Evolutionary conservation across 2,329 filamentous ascomycete genomes (phyloP), one percentile per base, ranked within the genome.

Genomic region (Fusarium sp.): DNA sequence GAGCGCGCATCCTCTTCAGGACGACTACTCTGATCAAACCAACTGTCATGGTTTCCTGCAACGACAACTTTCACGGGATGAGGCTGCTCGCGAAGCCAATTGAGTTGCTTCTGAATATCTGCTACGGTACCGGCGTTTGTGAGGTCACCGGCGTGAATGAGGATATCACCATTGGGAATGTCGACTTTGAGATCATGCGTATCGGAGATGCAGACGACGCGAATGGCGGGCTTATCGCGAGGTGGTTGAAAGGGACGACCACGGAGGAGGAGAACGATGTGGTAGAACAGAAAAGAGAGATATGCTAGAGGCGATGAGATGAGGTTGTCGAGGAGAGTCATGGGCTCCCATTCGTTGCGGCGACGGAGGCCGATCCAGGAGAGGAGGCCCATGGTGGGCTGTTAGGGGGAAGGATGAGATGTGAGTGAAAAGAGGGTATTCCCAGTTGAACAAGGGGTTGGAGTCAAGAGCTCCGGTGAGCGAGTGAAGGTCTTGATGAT

Each of bases 131-230:
- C 95, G 22, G 84, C 83, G 71, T 93, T 90, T 55, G 91, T 91
- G 74, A 97, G 84, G 80, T 98, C 95, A 38, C 95, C 95, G 3
- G 94, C 92, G 76, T 98, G 95, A 72, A 98, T 92, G 49, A 98
- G 87, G 22, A 98, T 84, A 78, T 98, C 94, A 57, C 94, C 94
- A 11, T 86, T 80, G 0, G 94, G 94, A 1, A 97, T 84, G 19
- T 79, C 72, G 9, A 88, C 81, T 11, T 84, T 84, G 42, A 86
- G 84, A 62, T 88, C 89, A 81, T 98, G 95, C 1, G 95, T 98
- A 80, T 98, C 95, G 11, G 94, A 95, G 68, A 98, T 89, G 80
- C 93, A 97, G 67, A 98, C 92, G 26, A 98, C 86, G 62, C 90
- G 89, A 75, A 98, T 88, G 8, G 87, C 81, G 1, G 82, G 83